Evolutionary conservation across 768 basidiomycete species (phyloP).

Genomic region (Podaxis mareebaensis): DNA sequence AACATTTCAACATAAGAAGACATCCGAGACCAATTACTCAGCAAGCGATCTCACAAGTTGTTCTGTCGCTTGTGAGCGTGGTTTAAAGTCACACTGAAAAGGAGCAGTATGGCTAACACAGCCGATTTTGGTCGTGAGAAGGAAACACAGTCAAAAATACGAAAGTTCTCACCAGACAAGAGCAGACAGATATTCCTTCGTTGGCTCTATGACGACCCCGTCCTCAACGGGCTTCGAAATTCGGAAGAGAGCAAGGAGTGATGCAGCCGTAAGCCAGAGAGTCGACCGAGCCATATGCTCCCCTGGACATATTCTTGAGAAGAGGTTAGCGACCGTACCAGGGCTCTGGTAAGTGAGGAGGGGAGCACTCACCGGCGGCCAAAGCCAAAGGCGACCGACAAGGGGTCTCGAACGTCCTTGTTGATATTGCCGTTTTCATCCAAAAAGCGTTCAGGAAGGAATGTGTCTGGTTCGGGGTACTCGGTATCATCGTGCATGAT

Average conservation of each 20-base stretch:
- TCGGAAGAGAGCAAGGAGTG: slow-evolving; percentile 33
- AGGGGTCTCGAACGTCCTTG: slow-evolving; percentile 32
- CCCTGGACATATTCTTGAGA: slow-evolving; percentile 37
- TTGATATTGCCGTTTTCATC: slow-evolving; percentile 35
- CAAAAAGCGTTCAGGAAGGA: slow-evolving; percentile 49
- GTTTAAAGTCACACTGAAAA: slow-evolving; percentile 30
- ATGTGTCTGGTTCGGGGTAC: slow-evolving; percentile 31
- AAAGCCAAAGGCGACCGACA: slow-evolving; percentile 37
- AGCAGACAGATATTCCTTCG: slow-evolving; percentile 21
- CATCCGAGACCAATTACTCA: slow-evolving; percentile 1
- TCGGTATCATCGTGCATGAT: background rate
- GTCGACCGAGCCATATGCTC: slow-evolving; percentile 29
- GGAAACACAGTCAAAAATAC: background rate
- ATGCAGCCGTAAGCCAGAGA: slow-evolving; percentile 30
- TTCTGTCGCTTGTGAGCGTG: slow-evolving; percentile 24
- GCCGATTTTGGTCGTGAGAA: background rate
- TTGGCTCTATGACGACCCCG: slow-evolving; percentile 24
- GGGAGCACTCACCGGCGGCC: slow-evolving; percentile 33
- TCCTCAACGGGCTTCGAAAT: slow-evolving; percentile 28
- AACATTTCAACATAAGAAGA: background rate
- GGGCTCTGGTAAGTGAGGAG: background rate
- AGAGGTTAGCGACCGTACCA: background rate
- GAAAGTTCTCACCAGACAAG: slow-evolving; percentile 22
- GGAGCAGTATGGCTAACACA: slow-evolving; percentile 26
- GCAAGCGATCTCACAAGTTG: slow-evolving; percentile 21